These are phyloP conservation scores for Lasiosphaeria ovina DNA, from an alignment of 495 filamentous ascomycete species.

Conservation along the genomic window DNA sequence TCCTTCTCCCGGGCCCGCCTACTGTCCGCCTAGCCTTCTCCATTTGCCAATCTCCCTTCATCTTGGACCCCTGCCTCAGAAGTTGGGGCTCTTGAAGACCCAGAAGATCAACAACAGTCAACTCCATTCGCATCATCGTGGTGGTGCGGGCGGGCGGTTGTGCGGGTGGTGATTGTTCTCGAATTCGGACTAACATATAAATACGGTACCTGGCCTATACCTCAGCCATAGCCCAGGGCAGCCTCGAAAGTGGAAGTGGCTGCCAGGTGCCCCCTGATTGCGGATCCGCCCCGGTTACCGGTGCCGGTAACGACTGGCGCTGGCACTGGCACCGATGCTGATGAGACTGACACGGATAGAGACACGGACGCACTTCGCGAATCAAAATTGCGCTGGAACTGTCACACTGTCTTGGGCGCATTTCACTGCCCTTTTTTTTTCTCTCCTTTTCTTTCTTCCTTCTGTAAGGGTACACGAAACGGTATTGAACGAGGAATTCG, in stretches of 20 bases:
- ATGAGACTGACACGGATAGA: constrained; percentile 25
- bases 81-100: neutral
- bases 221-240: no score
- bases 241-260: no score
- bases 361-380: constrained; percentile 13
- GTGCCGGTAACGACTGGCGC: neutral
- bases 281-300: constrained; percentile 13
- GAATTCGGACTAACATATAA: no score
- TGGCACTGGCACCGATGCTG: constrained; percentile 17
- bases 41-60: constrained; percentile 1
- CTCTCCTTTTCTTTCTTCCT: no score
- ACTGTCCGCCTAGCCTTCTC: neutral
- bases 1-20: neutral
- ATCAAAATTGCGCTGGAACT: constrained; percentile 28
- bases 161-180: no score
- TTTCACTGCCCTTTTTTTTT: constrained; percentile 6
- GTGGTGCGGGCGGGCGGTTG: neutral
- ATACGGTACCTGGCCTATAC: no score
- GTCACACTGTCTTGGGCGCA: constrained; percentile 25
- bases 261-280: neutral
- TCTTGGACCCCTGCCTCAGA: neutral
- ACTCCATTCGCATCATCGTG: neutral
- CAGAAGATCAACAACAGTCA: neutral
- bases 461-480: constrained; percentile 15
- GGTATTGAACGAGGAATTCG: constrained; percentile 8